Evolutionary conservation across 1,284 basidiomycete genomes (phyloP).

Genomic region (Ustilago curta): DNA sequence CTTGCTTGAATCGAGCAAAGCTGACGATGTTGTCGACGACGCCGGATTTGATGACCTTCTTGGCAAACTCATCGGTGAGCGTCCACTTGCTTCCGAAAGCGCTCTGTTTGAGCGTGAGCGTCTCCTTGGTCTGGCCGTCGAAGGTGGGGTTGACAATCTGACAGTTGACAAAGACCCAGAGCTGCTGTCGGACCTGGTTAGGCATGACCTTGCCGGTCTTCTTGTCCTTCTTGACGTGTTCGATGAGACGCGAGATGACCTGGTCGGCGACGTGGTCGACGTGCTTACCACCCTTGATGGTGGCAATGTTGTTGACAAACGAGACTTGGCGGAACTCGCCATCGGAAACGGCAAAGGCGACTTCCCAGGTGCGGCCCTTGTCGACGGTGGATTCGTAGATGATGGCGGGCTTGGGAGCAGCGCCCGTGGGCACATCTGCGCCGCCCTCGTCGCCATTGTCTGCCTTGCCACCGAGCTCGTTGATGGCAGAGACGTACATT

Average conservation of each 20-base stretch:
- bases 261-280: constrained; percentile 89
- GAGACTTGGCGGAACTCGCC: constrained; percentile 85
- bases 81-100: constrained; percentile 92
- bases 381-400: constrained; percentile 84
- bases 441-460: constrained; percentile 28
- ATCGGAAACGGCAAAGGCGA: constrained; percentile 93
- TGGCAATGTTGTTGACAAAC: constrained; percentile 97
- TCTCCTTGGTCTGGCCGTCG: constrained; percentile 99
- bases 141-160: constrained; percentile 98
- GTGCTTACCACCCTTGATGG: constrained; percentile 96
- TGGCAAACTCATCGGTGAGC: constrained; percentile 91
- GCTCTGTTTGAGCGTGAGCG: constrained; percentile 84
- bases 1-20: constrained; percentile 97
- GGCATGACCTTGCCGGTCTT: constrained; percentile 86
- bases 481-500: constrained; percentile 77
- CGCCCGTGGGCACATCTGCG: constrained; percentile 74
- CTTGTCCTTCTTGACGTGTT: constrained; percentile 92
- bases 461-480: constrained; percentile 67
- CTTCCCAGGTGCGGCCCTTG: constrained; percentile 82
- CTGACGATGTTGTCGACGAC: constrained; percentile 93
- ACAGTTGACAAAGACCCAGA: constrained; percentile 98
- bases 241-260: constrained; percentile 80
- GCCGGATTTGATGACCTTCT: constrained; percentile 89
- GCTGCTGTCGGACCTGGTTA: constrained; percentile 93
- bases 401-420: constrained; percentile 79